Base-by-base conservation (phyloP, 352 stramenopile species). In the Pythium plurisporium region DNA sequence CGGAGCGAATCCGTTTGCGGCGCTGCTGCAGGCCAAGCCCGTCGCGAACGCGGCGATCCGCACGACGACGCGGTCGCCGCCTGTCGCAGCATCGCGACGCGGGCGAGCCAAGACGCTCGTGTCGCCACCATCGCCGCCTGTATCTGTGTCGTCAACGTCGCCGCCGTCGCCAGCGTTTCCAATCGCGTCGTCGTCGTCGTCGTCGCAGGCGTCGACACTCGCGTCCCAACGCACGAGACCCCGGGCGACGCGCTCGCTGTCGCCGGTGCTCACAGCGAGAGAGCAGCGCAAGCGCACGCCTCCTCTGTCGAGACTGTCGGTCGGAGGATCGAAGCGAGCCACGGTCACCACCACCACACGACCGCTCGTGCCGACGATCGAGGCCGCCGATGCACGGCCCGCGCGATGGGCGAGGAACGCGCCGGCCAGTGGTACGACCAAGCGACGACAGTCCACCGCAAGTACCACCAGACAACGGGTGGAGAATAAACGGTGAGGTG, bases 1-100 rank as follows among this genome's bases (percentile, higher is more conserved):
- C 2, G 57, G 74, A 9, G 67, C 72, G 47, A 89, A 90, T 53
- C 80, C 80, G 22, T 90, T 90, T 53, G 80, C 76, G 23, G 79
- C 74, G 15, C 55, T 90, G 17, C 34, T 90, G 20, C 65, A 79
- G 20, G 22, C 23, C 23, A 38, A 56, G 34, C 36, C 31, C n/a
- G 7, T 44, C 53, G 41, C 20, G n/a, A n/a, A n/a, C n/a, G n/a
- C 41, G 25, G n/a, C 40, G 36, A 38, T n/a, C 5, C 41, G 26
- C 27, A 33, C 41, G 22, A 5, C 36, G 22, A 22, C 23, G 10
- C 31, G 34, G 19, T 19, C 6, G 6, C 46, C 48, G 4, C 48
- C 43, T 6, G 27, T 36, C 14, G n/a, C n/a, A n/a, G n/a, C n/a
- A n/a, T n/a, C n/a, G n/a, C n/a, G n/a, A n/a, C n/a, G n/a, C n/a